A percentile compares a stretch with the other conserved stretches of the same genome.
Evolutionary conservation across 31 red algal genomes (phyloP).

Genomic region (Odonthalia washingtoniensis): DNA sequence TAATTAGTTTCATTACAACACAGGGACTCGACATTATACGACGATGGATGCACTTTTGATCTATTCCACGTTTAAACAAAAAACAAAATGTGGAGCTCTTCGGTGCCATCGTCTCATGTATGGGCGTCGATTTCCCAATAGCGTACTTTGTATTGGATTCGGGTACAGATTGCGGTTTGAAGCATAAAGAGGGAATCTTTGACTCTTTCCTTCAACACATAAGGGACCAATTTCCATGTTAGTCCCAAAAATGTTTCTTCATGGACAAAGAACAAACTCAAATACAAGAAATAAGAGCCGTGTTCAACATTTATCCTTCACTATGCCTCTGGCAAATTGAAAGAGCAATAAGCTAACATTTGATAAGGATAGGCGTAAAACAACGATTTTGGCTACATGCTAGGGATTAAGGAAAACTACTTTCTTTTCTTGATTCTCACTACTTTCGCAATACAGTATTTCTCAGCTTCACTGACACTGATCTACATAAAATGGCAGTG

Average conservation of each 20-base stretch:
- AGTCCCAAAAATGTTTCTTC: not conserved
- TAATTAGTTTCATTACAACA: not conserved
- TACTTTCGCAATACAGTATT: not conserved
- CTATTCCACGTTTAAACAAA: slow-evolving; percentile 7
- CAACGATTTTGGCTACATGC: not conserved
- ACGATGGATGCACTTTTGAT: not conserved
- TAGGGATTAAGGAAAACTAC: not conserved
- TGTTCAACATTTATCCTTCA: not conserved
- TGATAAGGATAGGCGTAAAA: not conserved
- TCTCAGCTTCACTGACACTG: not conserved
- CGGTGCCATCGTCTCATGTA: not conserved
- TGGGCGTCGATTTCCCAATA: not conserved
- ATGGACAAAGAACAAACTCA: slow-evolving; percentile 9
- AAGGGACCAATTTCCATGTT: not conserved
- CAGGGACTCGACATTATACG: not conserved
- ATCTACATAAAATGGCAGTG: not conserved
- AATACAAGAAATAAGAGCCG: not conserved
- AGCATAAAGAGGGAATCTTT: not conserved
- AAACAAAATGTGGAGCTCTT: slow-evolving; percentile 1
- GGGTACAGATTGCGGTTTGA: not conserved
- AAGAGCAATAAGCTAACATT: not conserved
- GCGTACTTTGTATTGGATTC: not conserved
- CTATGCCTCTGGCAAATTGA: too few species aligned
- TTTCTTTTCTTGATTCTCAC: not conserved
- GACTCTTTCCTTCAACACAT: not conserved